Evolutionary conservation across 75 land plant genomes (phyloP).

Genomic region (Sequoiadendron giganteum): DNA sequence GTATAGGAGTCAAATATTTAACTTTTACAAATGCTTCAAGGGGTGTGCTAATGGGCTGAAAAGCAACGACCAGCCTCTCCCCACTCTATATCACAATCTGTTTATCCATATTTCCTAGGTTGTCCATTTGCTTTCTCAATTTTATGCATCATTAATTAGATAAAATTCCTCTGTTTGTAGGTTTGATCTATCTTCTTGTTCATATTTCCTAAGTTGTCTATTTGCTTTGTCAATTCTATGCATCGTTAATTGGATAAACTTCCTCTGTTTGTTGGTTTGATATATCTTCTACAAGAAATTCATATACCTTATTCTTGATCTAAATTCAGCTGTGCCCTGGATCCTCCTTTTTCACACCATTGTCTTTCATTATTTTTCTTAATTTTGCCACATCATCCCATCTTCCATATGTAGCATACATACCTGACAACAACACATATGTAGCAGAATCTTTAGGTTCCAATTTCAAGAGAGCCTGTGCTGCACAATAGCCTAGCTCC

Average conservation of each 20-base stretch:
- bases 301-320: constrained; percentile 14
- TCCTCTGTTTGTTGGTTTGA: constrained; percentile 11
- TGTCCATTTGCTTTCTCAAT: background rate
- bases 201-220: background rate
- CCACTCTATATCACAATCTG: background rate
- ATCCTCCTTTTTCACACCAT: constrained; percentile 15
- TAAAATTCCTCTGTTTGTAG: background rate
- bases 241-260: background rate
- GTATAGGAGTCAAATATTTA: constrained; percentile 14
- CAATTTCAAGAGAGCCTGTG: constrained; percentile 19
- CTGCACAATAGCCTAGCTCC: constrained; percentile 15
- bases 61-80: constrained; percentile 13
- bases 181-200: constrained; percentile 7
- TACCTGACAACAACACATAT: constrained; percentile 21
- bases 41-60: constrained; percentile 7
- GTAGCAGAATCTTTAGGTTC: constrained; percentile 22
- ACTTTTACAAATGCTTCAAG: constrained; percentile 8
- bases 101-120: background rate
- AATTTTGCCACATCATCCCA: constrained; percentile 12
- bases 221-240: background rate
- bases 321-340: constrained; percentile 21
- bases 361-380: constrained; percentile 16
- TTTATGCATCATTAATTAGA: background rate
- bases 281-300: constrained; percentile 10
- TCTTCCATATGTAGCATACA: constrained; percentile 18